Base-by-base conservation (phyloP, 2,329 filamentous ascomycete species). In the Colletotrichum plurivorum region DNA sequence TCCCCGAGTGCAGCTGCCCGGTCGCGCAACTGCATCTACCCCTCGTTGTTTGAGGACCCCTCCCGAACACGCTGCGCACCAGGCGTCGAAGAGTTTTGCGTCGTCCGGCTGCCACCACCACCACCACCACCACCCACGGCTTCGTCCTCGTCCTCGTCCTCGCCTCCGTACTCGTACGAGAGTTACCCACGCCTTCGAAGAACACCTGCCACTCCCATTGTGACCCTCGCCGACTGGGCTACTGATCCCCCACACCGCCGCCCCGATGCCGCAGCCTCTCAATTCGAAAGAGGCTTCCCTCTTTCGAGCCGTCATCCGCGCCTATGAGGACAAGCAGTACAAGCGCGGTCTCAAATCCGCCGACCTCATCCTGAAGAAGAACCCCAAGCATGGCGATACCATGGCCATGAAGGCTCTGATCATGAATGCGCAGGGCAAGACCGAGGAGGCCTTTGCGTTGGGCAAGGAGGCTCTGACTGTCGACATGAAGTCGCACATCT, bases 361-460 rank as follows among this genome's bases (percentile, higher is more conserved):
- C 75, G 96, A 99, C 80, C 94, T 98, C 83, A 97, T 99, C 79
- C 90, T 99, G 73, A 93, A 93, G 80, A 98, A 98, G 83, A 91
- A 93, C 78, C 94, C 95, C 49, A 96, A 94, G 76, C 96, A 99
- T 92, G 97, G 95, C 78, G 97, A 99, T 81, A 99, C 96, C 25
- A 92, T 97, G 83, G 97, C 96, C 63, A 99, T 99, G 96, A 99
- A 99, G 84, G 95, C 96, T 65, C 87, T 99, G 74, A 98, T 98
- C 74, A 89, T 98, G 81, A 98, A 97, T 81, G 92, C 93, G 52
- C 92, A 95, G 82, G 94, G 94, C 74, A 95, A 97, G 83, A 91
- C 92, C 36, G 94, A 97, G 67, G 96, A 99, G 83, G 97, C 97
- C 0, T 99, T 99, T 79, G 89, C 91, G 53, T 87, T 99, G 69